Conservation (phyloP, 176 grass and related monocot genomes). For the Rhipidocladum racemiflorum region DNA sequence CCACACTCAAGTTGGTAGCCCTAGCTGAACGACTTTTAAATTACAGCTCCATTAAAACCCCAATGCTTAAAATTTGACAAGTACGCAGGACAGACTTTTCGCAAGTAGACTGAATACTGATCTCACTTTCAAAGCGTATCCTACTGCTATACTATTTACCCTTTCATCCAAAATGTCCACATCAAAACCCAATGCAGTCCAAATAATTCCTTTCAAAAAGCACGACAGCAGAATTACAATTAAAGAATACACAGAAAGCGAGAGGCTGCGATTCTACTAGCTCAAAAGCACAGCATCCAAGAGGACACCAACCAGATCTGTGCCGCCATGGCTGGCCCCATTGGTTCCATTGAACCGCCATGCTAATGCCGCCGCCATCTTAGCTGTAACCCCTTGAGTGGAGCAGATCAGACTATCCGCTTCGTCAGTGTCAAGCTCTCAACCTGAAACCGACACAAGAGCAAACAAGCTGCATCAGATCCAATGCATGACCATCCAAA, state of each 20-base stretch:
- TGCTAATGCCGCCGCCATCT: constrained; percentile 72
- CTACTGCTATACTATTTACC: neutral
- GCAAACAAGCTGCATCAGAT: constrained; percentile 34
- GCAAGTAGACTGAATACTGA: neutral
- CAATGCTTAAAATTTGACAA: neutral
- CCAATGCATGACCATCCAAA: neutral
- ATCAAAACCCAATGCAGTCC: neutral
- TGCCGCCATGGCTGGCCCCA: constrained; percentile 50
- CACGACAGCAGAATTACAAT: neutral
- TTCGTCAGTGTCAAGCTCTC: constrained; percentile 31
- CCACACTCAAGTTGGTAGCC: neutral
- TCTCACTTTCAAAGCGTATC: constrained; percentile 25
- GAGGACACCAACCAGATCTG: constrained; percentile 79
- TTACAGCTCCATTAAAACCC: neutral
- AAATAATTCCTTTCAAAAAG: constrained; percentile 2
- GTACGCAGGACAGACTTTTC: neutral
- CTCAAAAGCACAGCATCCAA: constrained; percentile 8
- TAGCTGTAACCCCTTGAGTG: constrained; percentile 11
- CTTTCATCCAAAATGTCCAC: constrained; percentile 17
- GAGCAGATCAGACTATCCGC: constrained; percentile 28
- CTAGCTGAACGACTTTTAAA: neutral
- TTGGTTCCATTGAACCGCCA: constrained; percentile 86
- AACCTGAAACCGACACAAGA: constrained; percentile 44
- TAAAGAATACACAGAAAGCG: constrained; percentile 22
- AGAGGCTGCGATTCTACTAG: constrained; percentile 8